Evolutionary conservation across 371 early-diverging fungal species (phyloP).

Genomic region (Zopfochytrium polystomum): DNA sequence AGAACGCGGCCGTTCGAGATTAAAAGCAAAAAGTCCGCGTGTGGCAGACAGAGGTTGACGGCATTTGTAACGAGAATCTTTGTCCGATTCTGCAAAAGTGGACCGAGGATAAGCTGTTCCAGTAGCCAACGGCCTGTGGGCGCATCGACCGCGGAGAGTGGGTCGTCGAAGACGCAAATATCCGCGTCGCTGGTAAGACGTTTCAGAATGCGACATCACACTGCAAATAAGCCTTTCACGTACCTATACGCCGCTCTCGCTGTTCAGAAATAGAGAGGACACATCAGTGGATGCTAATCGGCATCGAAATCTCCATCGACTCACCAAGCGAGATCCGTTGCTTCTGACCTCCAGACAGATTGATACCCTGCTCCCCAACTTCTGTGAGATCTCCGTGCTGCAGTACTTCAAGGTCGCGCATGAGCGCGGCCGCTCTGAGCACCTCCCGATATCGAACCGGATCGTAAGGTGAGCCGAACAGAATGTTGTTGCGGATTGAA

Average conservation of each 20-base stretch:
- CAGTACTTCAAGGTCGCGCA: constrained; percentile 73
- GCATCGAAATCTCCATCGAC: too few relatives aligned
- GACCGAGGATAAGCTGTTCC: constrained; percentile 29
- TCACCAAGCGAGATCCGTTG: constrained; percentile 30
- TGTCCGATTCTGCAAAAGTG: constrained; percentile 71
- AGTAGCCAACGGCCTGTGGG: constrained; percentile 83
- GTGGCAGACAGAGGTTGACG: constrained; percentile 47
- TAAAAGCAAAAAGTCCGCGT: too few relatives aligned
- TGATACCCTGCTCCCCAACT: too few relatives aligned
- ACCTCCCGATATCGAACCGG: constrained; percentile 43
- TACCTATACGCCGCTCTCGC: too few relatives aligned
- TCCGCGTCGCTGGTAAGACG: too few relatives aligned
- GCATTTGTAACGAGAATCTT: constrained; percentile 86
- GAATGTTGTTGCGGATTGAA: constrained; percentile 54
- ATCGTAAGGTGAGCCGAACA: constrained; percentile 85
- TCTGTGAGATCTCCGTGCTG: constrained; percentile 83
- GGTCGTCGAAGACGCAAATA: constrained; percentile 41
- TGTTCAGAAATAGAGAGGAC: too few relatives aligned
- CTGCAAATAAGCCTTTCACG: too few relatives aligned
- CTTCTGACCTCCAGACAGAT: too few relatives aligned
- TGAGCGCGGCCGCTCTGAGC: constrained; percentile 57
- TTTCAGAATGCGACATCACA: constrained; percentile 40
- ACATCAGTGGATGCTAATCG: too few relatives aligned
- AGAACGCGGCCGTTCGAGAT: too few relatives aligned
- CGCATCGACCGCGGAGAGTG: constrained; percentile 72